Evolutionary conservation across 768 basidiomycete genomes (phyloP), one percentile per base, ranked within the genome.

Genomic region (Neoboletus brunneissimus): DNA sequence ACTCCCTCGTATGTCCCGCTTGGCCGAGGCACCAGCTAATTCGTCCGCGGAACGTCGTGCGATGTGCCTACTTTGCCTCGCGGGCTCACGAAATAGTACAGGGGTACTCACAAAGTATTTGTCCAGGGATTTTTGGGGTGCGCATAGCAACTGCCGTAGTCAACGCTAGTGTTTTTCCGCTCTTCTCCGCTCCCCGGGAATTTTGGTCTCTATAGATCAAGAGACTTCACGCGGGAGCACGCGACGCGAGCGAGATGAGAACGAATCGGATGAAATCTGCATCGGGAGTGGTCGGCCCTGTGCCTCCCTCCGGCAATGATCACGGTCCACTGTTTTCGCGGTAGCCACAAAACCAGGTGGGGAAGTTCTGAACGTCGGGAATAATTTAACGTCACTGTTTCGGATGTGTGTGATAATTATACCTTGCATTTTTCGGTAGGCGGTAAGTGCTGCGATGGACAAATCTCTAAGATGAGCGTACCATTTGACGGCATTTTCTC

Each of bases 1-100:
- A 22, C 12, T 18, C 27, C 16, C 18, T 25, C 37, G 29, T 31
- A 43, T 23, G 37, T 23, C 20, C 13, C 32, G 0, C 34, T 34
- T 34, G 34, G 13, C 34, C 15, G 6, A 35, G 18, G 43, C 12
- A 27, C 29, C 55, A 45, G 23, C 40, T 16, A 37, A n/a, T 9
- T 40, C 37, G 40, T 43, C 42, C 46, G 57, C 34, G 45, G 48
- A 62, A 42, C 20, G 4, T 40, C 47, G 54, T 49, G 52, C 15
- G 58, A 54, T 7, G 18, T 15, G 25, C 34, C 8, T 5, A 51
- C 18, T 4, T 57, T 37, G 16, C 51, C 20, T 42, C 42, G 31
- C 43, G 42, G 35, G 45, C 5, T 52, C 32, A 29, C 42, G 20
- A 25, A 37, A 53, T 56, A 20, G n/a, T n/a, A 35, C 43, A 41